Percentiles rank a stretch among this genome's conserved stretches.
These are phyloP conservation scores for Chlamydomonas sp. DNA, from an alignment of 139 green algal species.

Conservation along the genomic window DNA sequence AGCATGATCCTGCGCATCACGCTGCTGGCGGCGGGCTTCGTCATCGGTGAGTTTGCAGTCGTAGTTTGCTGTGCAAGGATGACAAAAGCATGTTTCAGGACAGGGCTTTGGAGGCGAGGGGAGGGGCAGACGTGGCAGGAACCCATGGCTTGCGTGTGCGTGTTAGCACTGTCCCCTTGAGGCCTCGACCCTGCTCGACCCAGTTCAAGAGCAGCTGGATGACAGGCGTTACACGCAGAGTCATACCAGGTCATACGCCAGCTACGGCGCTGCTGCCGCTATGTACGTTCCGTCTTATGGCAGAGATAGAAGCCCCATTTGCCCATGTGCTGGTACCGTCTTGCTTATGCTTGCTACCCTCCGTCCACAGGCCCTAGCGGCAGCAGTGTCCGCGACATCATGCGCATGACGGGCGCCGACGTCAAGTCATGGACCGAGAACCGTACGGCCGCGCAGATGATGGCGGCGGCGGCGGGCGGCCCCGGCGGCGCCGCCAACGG, in stretches of 20 bases:
- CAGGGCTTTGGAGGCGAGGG: too few species aligned
- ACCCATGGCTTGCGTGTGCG: too few species aligned
- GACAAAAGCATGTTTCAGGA: not conserved
- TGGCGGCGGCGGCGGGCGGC: not conserved
- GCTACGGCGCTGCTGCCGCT: too few species aligned
- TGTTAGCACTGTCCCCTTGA: too few species aligned
- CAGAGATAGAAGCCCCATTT: not conserved
- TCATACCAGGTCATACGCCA: too few species aligned
- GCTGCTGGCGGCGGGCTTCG: constrained; percentile 91
- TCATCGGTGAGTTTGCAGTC: constrained; percentile 72
- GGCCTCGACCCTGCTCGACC: too few species aligned
- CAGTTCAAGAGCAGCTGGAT: too few species aligned
- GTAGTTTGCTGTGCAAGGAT: too few species aligned
- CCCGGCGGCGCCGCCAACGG: not conserved
- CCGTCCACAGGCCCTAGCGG: constrained; percentile 65
- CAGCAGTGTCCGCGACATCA: constrained; percentile 82
- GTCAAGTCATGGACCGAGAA: constrained; percentile 86
- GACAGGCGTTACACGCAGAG: too few species aligned
- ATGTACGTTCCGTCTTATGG: too few species aligned
- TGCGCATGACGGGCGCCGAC: constrained; percentile 70
- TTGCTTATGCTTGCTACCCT: not conserved
- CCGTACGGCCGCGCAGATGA: constrained; percentile 32
- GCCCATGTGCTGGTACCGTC: not conserved
- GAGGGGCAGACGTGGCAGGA: too few species aligned
- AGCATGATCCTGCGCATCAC: constrained; percentile 80